Conservation (phyloP, 306 rosid species). For the Corylus avellana region DNA sequence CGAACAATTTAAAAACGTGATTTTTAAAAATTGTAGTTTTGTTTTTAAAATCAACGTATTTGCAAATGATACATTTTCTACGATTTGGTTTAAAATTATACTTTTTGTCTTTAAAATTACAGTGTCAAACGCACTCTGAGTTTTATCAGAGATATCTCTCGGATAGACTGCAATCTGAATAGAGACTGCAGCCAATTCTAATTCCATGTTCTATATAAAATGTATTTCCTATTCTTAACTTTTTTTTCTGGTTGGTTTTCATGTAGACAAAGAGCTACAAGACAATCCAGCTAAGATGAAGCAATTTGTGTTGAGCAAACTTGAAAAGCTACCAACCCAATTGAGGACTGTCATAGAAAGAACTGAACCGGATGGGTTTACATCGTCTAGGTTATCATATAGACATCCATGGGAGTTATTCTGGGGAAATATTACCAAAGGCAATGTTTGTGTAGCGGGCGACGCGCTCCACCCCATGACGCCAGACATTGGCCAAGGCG, state of each 20-base stretch:
- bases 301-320: slow-evolving; percentile 30
- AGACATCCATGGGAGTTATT: slow-evolving; percentile 68
- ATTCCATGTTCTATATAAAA: too few relatives aligned
- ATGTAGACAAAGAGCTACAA: slow-evolving; percentile 18
- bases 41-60: too few relatives aligned
- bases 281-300: slow-evolving; percentile 22
- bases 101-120: too few relatives aligned
- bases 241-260: background rate
- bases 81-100: too few relatives aligned
- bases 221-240: background rate
- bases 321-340: slow-evolving; percentile 23
- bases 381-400: slow-evolving; percentile 43
- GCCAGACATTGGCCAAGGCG: slow-evolving; percentile 72
- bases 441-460: slow-evolving; percentile 68
- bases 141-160: too few relatives aligned
- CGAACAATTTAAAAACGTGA: too few relatives aligned
- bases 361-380: slow-evolving; percentile 29
- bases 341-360: slow-evolving; percentile 24
- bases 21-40: too few relatives aligned
- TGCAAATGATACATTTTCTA: too few relatives aligned
- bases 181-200: too few relatives aligned
- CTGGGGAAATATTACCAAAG: slow-evolving; percentile 59
- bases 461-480: slow-evolving; percentile 76
- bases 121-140: too few relatives aligned
- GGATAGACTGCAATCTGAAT: background rate